Conservation (phyloP, 768 basidiomycete genomes). For the Suillus clintonianus region DNA sequence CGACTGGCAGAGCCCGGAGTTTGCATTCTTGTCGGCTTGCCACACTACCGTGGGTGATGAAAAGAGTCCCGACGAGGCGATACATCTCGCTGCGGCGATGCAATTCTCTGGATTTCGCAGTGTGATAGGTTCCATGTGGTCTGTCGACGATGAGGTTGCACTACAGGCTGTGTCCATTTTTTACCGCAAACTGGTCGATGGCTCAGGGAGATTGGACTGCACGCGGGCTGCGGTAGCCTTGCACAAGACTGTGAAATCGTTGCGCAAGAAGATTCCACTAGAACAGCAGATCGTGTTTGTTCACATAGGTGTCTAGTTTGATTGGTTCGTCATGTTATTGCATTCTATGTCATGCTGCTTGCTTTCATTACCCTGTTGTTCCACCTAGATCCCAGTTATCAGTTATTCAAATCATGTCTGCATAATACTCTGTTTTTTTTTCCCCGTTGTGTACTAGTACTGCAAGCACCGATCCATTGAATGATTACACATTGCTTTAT, state of each 20-base stretch:
- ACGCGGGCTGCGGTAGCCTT: neutral
- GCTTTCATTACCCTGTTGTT: neutral
- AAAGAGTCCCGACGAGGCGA: constrained; percentile 15
- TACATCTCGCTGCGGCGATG: constrained; percentile 26
- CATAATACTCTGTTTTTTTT: neutral
- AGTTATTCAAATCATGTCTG: neutral
- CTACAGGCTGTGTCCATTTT: neutral
- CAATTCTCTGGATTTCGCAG: constrained; percentile 20
- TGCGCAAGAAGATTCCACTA: neutral
- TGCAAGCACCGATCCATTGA: too few species aligned
- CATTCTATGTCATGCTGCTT: neutral
- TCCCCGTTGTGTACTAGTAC: too few species aligned
- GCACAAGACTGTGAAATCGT: neutral
- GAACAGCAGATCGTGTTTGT: constrained; percentile 5
- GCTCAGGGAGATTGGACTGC: neutral
- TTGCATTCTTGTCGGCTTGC: constrained; percentile 27
- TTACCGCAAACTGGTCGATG: neutral
- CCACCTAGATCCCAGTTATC: neutral
- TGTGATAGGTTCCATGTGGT: constrained; percentile 25
- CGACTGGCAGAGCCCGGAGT: constrained; percentile 9
- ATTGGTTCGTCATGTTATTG: neutral
- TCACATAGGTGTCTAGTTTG: neutral
- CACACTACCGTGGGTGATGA: constrained; percentile 21
- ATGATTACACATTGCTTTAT: too few species aligned
- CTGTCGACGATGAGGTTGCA: constrained; percentile 17